phyloP scores from a whole-genome alignment of 305 asterid species.

The Fraxinus velutina region DNA sequence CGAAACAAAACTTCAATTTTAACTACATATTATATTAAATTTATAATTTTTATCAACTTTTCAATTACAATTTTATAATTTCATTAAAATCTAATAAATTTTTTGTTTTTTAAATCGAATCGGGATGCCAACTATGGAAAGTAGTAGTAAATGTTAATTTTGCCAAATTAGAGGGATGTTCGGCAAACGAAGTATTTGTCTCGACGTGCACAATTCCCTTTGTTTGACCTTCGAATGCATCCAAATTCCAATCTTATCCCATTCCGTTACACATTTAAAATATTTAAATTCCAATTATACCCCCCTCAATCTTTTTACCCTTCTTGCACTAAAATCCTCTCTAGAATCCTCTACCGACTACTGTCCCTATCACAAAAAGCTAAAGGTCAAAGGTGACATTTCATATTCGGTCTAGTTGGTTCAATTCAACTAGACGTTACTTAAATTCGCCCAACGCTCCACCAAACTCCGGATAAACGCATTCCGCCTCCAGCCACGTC shows the following conservation, averaged over 20 bases:
- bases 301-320: neutral
- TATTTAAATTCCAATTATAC: neutral
- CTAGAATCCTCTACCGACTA: neutral
- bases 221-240: conserved; percentile 2
- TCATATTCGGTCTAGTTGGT: conserved; percentile 1
- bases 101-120: neutral
- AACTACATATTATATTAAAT: neutral
- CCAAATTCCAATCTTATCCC: conserved; percentile 6
- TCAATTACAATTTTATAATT: neutral
- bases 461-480: conserved; percentile 1
- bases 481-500: conserved; percentile 15
- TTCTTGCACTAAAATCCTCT: neutral
- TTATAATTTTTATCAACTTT: neutral
- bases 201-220: neutral
- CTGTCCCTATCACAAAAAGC: neutral
- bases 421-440: conserved; percentile 5
- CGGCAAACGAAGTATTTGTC: neutral
- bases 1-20: neutral
- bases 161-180: neutral
- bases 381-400: conserved; percentile 6
- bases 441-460: neutral
- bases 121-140: neutral
- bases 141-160: neutral
- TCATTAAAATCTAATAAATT: neutral
- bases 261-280: neutral